These are phyloP conservation scores for Takakia lepidozioides DNA, from an alignment of 225 moss, liverwort and hornwort genomes.

Conservation along the genomic window DNA sequence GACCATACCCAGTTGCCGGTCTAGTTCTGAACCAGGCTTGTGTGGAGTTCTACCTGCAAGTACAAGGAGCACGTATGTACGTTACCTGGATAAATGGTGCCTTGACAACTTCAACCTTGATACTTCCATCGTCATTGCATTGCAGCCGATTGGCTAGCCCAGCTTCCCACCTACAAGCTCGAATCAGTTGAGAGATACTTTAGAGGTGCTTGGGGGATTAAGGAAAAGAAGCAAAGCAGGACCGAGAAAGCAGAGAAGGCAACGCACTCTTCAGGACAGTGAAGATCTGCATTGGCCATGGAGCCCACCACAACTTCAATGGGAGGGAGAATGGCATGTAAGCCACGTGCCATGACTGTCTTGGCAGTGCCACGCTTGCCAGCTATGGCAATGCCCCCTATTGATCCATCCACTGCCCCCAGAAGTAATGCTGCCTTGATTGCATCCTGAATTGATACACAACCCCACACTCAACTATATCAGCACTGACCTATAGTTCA, in stretches of 20 bases:
- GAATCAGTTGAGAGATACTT: too few species aligned
- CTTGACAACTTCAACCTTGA: slow-evolving; percentile 61
- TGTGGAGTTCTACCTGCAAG: too few species aligned
- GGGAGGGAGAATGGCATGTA: slow-evolving; percentile 89
- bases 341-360: slow-evolving; percentile 91
- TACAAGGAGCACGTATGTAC: too few species aligned
- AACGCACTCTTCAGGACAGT: slow-evolving; percentile 55
- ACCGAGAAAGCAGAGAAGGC: not conserved
- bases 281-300: slow-evolving; percentile 72
- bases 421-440: slow-evolving; percentile 84
- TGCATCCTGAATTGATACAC: slow-evolving; percentile 42
- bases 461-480: too few species aligned
- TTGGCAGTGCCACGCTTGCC: slow-evolving; percentile 95
- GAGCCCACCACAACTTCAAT: slow-evolving; percentile 79
- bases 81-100: slow-evolving; percentile 87
- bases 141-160: slow-evolving; percentile 44
- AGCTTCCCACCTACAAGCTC: slow-evolving; percentile 56
- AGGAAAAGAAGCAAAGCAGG: not conserved
- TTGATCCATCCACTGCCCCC: slow-evolving; percentile 80
- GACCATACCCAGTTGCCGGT: too few species aligned
- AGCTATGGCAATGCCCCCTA: slow-evolving; percentile 90
- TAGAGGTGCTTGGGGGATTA: not conserved
- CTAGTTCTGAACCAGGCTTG: too few species aligned
- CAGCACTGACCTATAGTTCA: too few species aligned
- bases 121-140: slow-evolving; percentile 58